Evolutionary conservation across 2,329 filamentous ascomycete genomes (phyloP).

Genomic region (Ceratocystis lukuohia): DNA sequence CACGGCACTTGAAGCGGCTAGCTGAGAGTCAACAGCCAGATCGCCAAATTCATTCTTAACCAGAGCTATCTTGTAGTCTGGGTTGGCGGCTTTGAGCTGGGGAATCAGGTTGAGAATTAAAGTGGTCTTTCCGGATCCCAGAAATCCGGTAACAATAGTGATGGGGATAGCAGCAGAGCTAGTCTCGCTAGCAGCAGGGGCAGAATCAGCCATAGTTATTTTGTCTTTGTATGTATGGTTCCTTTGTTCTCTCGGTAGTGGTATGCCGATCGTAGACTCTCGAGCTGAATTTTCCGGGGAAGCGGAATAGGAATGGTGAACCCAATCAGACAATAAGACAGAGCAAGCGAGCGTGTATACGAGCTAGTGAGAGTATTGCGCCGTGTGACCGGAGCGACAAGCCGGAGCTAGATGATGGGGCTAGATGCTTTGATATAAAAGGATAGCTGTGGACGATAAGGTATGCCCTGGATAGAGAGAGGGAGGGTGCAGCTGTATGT

Average conservation of each 20-base stretch:
- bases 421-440: not conserved
- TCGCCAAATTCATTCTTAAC: conserved; percentile 98
- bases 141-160: conserved; percentile 90
- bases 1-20: conserved; percentile 70
- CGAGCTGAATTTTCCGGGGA: conserved; percentile 9
- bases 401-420: not conserved
- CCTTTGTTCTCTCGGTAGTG: not conserved
- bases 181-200: not conserved
- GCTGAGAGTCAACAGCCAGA: conserved; percentile 80
- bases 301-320: conserved; percentile 4
- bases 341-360: conserved; percentile 4
- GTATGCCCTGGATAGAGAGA: not conserved
- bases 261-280: not conserved
- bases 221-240: not conserved
- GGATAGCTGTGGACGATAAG: not conserved
- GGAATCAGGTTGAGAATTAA: conserved; percentile 87
- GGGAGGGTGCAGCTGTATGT: not conserved
- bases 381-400: not conserved
- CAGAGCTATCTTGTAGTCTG: conserved; percentile 73
- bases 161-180: conserved; percentile 55
- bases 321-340: conserved; percentile 6
- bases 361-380: not conserved
- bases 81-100: conserved; percentile 63
- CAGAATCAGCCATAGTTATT: not conserved
- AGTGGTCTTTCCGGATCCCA: conserved; percentile 92